Evolutionary conservation across 805 yeast species (phyloP).

Genomic region (Candida nemodendra): DNA sequence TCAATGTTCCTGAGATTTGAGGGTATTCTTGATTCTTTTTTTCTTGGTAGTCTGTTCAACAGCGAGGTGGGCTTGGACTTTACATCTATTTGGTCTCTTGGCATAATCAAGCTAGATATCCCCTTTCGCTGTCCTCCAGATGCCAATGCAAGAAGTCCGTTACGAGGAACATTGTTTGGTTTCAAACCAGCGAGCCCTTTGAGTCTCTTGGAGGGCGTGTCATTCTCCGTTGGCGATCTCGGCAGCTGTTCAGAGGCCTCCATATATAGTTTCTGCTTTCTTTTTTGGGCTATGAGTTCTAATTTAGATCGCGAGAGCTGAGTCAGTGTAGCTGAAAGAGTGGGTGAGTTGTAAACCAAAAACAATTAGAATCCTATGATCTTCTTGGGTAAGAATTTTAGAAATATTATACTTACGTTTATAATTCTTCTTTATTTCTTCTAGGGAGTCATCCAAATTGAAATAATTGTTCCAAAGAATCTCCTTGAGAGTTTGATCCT

Average conservation of each 20-base stretch:
- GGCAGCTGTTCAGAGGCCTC: slow-evolving; percentile 6
- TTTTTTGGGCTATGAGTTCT: slow-evolving; percentile 47
- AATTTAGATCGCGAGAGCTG: slow-evolving; percentile 37
- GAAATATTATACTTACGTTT: slow-evolving; percentile 26
- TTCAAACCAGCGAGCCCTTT: slow-evolving; percentile 1
- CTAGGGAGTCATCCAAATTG: slow-evolving; percentile 50
- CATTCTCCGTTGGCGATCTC: slow-evolving; percentile 2
- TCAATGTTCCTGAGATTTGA: not conserved
- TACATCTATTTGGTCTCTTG: no score
- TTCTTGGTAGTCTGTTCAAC: no score
- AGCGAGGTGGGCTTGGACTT: no score
- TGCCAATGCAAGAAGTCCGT: no score
- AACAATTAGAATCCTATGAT: slow-evolving; percentile 18
- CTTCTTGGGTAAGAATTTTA: slow-evolving; percentile 1
- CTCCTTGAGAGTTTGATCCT: slow-evolving; percentile 53
- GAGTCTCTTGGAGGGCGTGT: not conserved
- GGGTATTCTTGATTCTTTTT: not conserved
- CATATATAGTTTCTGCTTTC: no score
- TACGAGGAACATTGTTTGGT: no score
- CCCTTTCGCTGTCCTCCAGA: not conserved
- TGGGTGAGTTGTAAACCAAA: not conserved
- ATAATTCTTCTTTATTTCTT: slow-evolving; percentile 40
- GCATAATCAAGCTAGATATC: not conserved
- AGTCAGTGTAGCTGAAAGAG: slow-evolving; percentile 9
- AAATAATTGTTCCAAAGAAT: slow-evolving; percentile 59